Evolutionary conservation across 2,329 filamentous ascomycete genomes (phyloP), one percentile per base, ranked within the genome.

Genomic region (Teratosphaeriaceae sp.): DNA sequence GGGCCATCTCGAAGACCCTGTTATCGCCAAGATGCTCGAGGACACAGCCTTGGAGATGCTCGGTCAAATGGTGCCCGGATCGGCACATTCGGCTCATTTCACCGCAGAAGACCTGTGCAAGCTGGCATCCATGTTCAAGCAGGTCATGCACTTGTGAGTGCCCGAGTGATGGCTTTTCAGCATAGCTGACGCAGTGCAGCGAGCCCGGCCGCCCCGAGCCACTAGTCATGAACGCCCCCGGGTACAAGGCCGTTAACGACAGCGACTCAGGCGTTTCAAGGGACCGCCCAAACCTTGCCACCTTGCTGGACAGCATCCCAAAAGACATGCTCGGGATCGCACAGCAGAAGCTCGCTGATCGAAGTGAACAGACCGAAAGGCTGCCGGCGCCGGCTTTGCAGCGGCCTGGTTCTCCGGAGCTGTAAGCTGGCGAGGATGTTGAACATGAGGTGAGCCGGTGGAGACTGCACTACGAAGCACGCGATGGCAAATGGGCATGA

Each of bases 41-140:
- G 29, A 31, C 8, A 8, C 16, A 8, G 8, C 29, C 8, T 16
- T 31, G 29, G 29, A 31, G 29, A 5, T 31, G 7, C 8, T 8
- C 7, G 33, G 7, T 20, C n/a, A n/a, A n/a, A 11, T 36, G 5
- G 18, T 18, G 6, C 9, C 20, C 6, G 9, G 33, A 9, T 44
- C 24, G 36, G 19, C 3, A 30, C n/a, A 31, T 8, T 22, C 11
- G 16, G 8, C 8, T 20, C 9, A 13, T 3, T 27, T 46, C n/a
- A 38, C 47, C 6, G 27, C 34, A 6, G 44, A 34, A 7, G 37
- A 42, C 34, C 27, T 49, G 11, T 42, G 44, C n/a, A 36, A 45
- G 18, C 24, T 48, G 12, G 42, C 38, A 6, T 40, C 35, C n/a
- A 36, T 48, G 21, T 48, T 48, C 30, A 40, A 45, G 3, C 30